These are phyloP conservation scores for Dryas drummondii DNA, from an alignment of 306 rosid genomes.

Conservation along the genomic window DNA sequence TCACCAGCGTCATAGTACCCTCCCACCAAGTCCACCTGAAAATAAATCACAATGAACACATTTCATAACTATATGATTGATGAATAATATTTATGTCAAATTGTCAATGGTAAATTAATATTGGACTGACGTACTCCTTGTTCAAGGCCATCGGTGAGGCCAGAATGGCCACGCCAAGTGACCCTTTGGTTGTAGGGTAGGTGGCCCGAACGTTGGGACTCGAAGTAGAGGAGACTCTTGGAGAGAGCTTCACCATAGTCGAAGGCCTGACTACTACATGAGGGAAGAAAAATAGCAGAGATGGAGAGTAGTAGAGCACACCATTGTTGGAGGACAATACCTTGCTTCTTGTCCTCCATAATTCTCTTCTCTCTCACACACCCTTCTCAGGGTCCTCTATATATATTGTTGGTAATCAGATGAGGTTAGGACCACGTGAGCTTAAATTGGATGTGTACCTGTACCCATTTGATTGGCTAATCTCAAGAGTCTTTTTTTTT, in stretches of 20 bases:
- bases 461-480: background rate
- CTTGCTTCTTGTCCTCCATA: slow-evolving; percentile 39
- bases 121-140: slow-evolving; percentile 53
- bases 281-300: background rate
- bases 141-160: slow-evolving; percentile 73
- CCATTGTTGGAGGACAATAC: slow-evolving; percentile 32
- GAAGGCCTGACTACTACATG: slow-evolving; percentile 31
- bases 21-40: slow-evolving; percentile 85
- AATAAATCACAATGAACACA: background rate
- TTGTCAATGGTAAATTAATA: background rate
- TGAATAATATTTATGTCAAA: too few relatives aligned
- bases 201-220: slow-evolving; percentile 84
- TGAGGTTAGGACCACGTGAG: slow-evolving; percentile 13
- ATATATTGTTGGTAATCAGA: background rate
- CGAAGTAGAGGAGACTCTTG: slow-evolving; percentile 73
- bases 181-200: slow-evolving; percentile 75
- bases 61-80: background rate
- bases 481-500: background rate
- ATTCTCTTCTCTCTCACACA: background rate
- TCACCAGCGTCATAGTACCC: slow-evolving; percentile 96
- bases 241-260: slow-evolving; percentile 64
- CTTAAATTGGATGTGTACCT: background rate
- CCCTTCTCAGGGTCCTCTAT: background rate
- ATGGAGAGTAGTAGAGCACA: slow-evolving; percentile 37
- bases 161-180: slow-evolving; percentile 85